Evolutionary conservation across 805 yeast species (phyloP), one percentile per base, ranked within the genome.

Genomic region (Candida dendrica): DNA sequence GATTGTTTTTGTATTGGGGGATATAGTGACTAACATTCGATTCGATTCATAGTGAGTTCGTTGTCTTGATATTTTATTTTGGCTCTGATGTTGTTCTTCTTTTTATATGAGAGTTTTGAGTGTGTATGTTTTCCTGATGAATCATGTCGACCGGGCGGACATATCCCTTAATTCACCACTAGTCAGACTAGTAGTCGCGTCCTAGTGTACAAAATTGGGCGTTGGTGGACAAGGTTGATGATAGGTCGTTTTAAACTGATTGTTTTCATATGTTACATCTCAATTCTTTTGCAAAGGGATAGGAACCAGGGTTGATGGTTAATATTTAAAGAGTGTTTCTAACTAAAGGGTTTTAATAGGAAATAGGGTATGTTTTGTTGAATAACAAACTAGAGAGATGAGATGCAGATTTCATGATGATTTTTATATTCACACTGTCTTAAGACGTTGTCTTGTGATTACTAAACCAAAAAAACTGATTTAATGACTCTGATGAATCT

Each of bases 391-490:
- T 22, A 22, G 17, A 4, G 29, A 22, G 32, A n/a, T n/a, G n/a
- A n/a, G 17, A 17, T 17, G 14, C 18, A 26, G 15, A 7, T 22
- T 20, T 36, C 15, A 49, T 58, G 63, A 65, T 67, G 71, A 68
- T 59, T 59, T 54, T 55, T 56, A 53, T 73, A 75, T 75, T 75
- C 81, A 75, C 77, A 73, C 77, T 72, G 75, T 72, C 71, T 34
- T 61, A 73, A 72, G 71, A 59, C 53, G 40, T 36, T 22, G 32
- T 18, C 32, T 17, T 47, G 47, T 65, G 71, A 65, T 60, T 62
- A 58, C 49, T 50, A 47, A 58, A 55, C 51, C 54, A 62, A 65
- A 64, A 68, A 60, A 37, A 72, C 77, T 72, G 77, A 72, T 72
- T 72, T 72, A 70, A 70, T 70, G 75, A 70, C 61, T 69, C 75